These are phyloP conservation scores for Trichophyton simii DNA, from an alignment of 2,329 filamentous ascomycete species.

Conservation along the genomic window DNA sequence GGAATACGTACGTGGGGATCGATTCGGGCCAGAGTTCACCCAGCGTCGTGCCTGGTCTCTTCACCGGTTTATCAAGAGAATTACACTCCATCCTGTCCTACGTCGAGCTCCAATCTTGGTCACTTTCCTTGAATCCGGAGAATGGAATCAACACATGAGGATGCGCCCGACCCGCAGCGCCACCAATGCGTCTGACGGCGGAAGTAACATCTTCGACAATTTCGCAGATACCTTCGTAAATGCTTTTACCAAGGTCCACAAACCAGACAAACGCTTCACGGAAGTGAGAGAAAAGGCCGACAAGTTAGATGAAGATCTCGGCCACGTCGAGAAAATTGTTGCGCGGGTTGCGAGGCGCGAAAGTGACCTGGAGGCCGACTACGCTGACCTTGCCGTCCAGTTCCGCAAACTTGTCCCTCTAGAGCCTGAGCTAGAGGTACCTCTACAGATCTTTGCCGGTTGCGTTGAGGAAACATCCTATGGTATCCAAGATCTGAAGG, in stretches of 20 bases:
- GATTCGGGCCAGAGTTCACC: constrained; percentile 89
- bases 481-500: constrained; percentile 68
- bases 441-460: constrained; percentile 73
- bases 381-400: constrained; percentile 79
- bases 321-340: constrained; percentile 90
- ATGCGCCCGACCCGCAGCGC: constrained; percentile 56
- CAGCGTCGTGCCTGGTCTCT: constrained; percentile 76
- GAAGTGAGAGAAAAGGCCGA: constrained; percentile 86
- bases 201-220: constrained; percentile 71
- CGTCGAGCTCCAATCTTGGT: constrained; percentile 72
- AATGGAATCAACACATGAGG: constrained; percentile 96
- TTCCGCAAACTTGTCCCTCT: constrained; percentile 86
- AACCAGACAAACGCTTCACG: constrained; percentile 85
- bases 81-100: constrained; percentile 78
- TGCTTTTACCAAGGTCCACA: constrained; percentile 91
- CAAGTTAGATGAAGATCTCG: constrained; percentile 87
- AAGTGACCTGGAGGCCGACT: constrained; percentile 74
- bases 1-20: constrained; percentile 93
- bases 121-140: constrained; percentile 78
- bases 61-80: constrained; percentile 75
- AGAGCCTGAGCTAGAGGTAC: constrained; percentile 72
- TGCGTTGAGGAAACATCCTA: constrained; percentile 72
- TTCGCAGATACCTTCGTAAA: constrained; percentile 96
- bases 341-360: constrained; percentile 79
- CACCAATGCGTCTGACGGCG: constrained; percentile 32